Percentiles rank a stretch among this genome's conserved stretches.
phyloP scores from a whole-genome alignment of 1,284 basidiomycete genomes.

The Malassezia restricta region DNA sequence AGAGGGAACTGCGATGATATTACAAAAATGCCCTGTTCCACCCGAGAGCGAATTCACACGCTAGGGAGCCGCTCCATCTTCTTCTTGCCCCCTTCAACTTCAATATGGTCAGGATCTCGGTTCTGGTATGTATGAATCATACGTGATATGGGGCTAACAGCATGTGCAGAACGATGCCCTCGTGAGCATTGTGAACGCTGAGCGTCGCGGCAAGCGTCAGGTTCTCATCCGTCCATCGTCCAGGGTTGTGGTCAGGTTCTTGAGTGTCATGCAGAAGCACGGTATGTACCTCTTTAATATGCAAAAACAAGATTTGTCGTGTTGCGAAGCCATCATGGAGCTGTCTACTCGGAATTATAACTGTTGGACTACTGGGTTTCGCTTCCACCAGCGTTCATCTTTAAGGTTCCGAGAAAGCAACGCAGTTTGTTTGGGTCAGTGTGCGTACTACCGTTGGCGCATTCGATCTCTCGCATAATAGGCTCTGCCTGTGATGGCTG shows the following conservation, averaged over 20 bases:
- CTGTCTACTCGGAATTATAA: conserved; percentile 39
- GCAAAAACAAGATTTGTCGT: neutral
- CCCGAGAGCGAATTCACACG: conserved; percentile 9
- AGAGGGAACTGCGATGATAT: neutral
- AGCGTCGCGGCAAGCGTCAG: conserved; percentile 46
- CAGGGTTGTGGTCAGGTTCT: conserved; percentile 47
- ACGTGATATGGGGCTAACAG: neutral
- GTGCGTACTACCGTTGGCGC: neutral
- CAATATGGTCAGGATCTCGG: conserved; percentile 45
- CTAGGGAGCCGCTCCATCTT: conserved; percentile 5
- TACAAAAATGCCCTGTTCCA: conserved; percentile 8
- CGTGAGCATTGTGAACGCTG: conserved; percentile 46
- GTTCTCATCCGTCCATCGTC: conserved; percentile 45
- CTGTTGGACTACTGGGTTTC: conserved; percentile 38
- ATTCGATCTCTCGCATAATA: conserved; percentile 1
- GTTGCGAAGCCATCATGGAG: neutral
- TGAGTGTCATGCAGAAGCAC: conserved; percentile 46
- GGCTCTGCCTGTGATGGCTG: conserved; percentile 8
- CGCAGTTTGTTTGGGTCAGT: neutral
- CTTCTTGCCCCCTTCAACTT: conserved; percentile 22
- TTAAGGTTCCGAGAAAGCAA: conserved; percentile 45
- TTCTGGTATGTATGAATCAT: conserved; percentile 30
- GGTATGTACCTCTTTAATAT: conserved; percentile 27
- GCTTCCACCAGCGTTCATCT: conserved; percentile 35
- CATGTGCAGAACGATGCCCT: conserved; percentile 41